Base-by-base conservation (phyloP, 2,329 filamentous ascomycete genomes). In the Aaosphaeria arxii region DNA sequence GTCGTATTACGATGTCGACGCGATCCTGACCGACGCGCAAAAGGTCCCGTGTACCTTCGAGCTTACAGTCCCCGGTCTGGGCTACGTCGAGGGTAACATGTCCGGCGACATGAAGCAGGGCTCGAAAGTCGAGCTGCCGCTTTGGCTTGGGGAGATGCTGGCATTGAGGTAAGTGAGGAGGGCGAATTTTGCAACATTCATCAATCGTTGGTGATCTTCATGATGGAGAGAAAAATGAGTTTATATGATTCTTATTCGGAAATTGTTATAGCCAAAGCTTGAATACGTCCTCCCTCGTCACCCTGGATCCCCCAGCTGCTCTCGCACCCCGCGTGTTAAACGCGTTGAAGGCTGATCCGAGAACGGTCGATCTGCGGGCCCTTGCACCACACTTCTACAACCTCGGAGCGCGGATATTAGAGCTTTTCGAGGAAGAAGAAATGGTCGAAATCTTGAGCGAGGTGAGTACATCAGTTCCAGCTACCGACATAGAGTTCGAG, bases 41-140 rank as follows among this genome's bases (percentile, higher is more conserved):
- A 97, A 96, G 88, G 83, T 96, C 31, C 92, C 94, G 38, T 96
- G 91, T 76, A 95, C 88, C 44, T 96, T 97, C 73, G 88, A 96
- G 65, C 82, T 96, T 63, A 88, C 92, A 50, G 86, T 96, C 31
- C 87, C 91, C 17, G 85, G 88, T 48, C 82, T 97, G 41, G 91
- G 91, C 57, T 90, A 95, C 69, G 80, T 99, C 50, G 91, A 95
- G 72, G 91, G 91, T 63, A 92, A 89, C 63, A 81, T 88, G 28
- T 36, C 33, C n/a, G 9, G 33, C 33, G 7, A 88, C 66, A 85
- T 97, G 61, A 94, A 92, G 69, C 74, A 85, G 46, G 88, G 89
- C 51, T 92, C 90, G 1, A 84, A 86, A 40, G 79, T 97, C 42
- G 82, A 87, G 52, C 84, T 97, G 1, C 94, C 94, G 2, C 80